Evolutionary conservation across 768 basidiomycete species (phyloP), one percentile per base, ranked within the genome.

Genomic region (Leccinum boreale): DNA sequence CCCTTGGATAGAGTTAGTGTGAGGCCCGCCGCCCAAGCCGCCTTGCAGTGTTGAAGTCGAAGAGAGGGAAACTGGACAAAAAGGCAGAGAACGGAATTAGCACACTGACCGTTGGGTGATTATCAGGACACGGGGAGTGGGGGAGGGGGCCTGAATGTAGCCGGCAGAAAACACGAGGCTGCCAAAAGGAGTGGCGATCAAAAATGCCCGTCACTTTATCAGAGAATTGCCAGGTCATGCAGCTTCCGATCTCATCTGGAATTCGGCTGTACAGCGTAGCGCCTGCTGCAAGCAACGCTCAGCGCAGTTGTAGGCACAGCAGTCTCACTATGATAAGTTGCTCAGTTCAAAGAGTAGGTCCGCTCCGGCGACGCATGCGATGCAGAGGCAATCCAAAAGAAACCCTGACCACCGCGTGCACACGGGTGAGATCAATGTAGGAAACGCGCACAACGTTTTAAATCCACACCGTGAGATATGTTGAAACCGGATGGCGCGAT

Each of bases 161-260:
- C 62, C 69, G 70, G 62, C 70, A 64, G 54, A 17, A 65, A 64
- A 74, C 71, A 72, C 70, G 71, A 72, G 71, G 71, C 67, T 58
- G 69, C 67, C 69, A 67, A 72, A 74, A 57, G 60, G 42, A 69
- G 70, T 59, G 54, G 57, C 62, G 53, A 67, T 60, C 62, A 54
- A 39, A 54, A 39, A 48, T 60, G 58, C 57, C 55, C 53, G 59
- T 58, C 63, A 67, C 68, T 70, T 67, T 67, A 71, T 66, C 67
- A 62, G 62, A 55, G 52, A 42, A 44, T 52, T 14, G 33, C 52
- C 54, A 55, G 29, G 50, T 48, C 48, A 26, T 58, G 46, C 46
- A 47, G 14, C 26, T 42, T 55, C 47, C 24, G 50, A 50, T 57
- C 59, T 58, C 50, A 62, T 60, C 66, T 58, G 24, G 57, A 58